Percentiles rank a stretch among this genome's conserved stretches.
Evolutionary conservation across 2,329 filamentous ascomycete species (phyloP).

Genomic region (Grosmannia clavigera): DNA sequence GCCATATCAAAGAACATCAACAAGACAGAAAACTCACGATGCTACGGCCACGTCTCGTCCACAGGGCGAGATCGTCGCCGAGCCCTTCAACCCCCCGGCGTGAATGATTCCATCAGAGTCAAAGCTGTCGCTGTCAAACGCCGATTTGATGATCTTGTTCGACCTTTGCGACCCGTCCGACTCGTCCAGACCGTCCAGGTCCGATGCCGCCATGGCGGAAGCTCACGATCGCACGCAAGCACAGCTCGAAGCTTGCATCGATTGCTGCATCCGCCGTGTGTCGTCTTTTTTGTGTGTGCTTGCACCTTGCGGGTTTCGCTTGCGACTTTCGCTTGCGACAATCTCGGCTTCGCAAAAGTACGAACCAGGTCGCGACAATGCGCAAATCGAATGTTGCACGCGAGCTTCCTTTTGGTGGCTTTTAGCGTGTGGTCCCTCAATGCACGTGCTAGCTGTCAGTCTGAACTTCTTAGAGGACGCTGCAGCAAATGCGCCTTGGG

Average conservation of each 20-base stretch:
- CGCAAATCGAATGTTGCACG: background rate
- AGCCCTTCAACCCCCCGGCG: slow-evolving; percentile 71
- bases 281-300: background rate
- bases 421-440: background rate
- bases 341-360: background rate
- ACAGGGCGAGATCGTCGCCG: slow-evolving; percentile 84
- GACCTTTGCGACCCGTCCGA: slow-evolving; percentile 40
- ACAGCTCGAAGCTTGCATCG: background rate
- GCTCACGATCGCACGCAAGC: too few species aligned
- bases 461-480: background rate
- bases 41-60: slow-evolving; percentile 84
- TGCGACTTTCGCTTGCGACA: background rate
- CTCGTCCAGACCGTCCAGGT: slow-evolving; percentile 15
- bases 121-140: slow-evolving; percentile 79
- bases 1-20: too few species aligned
- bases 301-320: background rate
- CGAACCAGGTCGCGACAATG: too few species aligned
- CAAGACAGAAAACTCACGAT: slow-evolving; percentile 38
- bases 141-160: slow-evolving; percentile 49
- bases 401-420: background rate
- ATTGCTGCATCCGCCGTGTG: background rate
- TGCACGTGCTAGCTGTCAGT: background rate
- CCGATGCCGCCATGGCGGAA: slow-evolving; percentile 32
- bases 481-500: too few species aligned
- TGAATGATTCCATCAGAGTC: slow-evolving; percentile 74